Percentiles rank a stretch among this genome's conserved stretches.
Evolutionary conservation across 371 early-diverging fungal genomes (phyloP).

Genomic region (Paraphysoderma sedebokerense): DNA sequence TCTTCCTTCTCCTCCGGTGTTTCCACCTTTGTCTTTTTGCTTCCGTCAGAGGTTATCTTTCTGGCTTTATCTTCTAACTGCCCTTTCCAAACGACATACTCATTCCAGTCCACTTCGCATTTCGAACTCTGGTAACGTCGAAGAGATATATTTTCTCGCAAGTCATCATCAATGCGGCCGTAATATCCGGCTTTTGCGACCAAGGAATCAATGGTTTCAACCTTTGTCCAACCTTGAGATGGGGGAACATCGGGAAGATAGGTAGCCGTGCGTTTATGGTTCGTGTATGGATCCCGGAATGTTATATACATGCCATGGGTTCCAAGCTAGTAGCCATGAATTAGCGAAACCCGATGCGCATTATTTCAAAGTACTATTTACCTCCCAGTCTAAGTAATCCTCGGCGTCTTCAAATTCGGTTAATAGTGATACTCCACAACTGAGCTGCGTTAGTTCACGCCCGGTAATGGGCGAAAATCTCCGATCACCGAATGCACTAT

Average conservation of each 20-base stretch:
- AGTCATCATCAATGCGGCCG: slow-evolving; percentile 33
- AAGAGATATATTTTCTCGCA: slow-evolving; percentile 33
- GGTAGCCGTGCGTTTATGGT: slow-evolving; percentile 51
- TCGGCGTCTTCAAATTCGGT: slow-evolving; percentile 59
- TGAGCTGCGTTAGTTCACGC: slow-evolving; percentile 40
- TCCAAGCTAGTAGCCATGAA: slow-evolving; percentile 31
- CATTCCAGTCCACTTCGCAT: slow-evolving; percentile 33
- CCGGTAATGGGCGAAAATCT: slow-evolving; percentile 61
- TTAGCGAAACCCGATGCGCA: neutral
- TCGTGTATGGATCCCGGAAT: slow-evolving; percentile 30
- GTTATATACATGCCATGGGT: slow-evolving; percentile 83
- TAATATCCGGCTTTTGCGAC: slow-evolving; percentile 67
- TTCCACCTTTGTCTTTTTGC: too few relatives aligned
- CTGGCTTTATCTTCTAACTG: too few relatives aligned
- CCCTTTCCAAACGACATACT: slow-evolving; percentile 28
- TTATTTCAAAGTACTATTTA: slow-evolving; percentile 4
- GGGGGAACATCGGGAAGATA: slow-evolving; percentile 76
- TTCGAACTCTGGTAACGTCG: slow-evolving; percentile 75
- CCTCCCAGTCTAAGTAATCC: slow-evolving; percentile 73
- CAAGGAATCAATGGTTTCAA: slow-evolving; percentile 61
- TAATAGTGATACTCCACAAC: slow-evolving; percentile 67
- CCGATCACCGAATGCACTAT: slow-evolving; percentile 59
- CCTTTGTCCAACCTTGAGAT: slow-evolving; percentile 64
- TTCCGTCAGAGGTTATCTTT: too few relatives aligned
- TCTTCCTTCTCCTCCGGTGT: too few relatives aligned